Evolutionary conservation across 2,329 filamentous ascomycete genomes (phyloP), one percentile per base, ranked within the genome.

Genomic region (Sarocladium kiliense): DNA sequence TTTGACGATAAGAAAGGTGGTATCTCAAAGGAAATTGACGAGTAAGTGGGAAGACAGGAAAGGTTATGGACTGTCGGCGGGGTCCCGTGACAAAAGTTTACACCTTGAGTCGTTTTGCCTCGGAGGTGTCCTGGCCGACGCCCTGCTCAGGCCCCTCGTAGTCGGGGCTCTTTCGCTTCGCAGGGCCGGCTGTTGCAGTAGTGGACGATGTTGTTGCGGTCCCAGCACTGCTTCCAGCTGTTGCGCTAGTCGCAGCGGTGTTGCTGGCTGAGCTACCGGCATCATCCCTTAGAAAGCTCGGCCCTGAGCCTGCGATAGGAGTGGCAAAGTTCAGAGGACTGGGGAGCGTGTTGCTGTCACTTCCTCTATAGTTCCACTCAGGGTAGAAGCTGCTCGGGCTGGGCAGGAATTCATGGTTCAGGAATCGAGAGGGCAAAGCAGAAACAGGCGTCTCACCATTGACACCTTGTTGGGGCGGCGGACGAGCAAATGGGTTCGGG

Each of bases 281-380:
- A 67, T 86, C 83, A 19, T 86, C 82, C 56, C 82, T 73, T 54
- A 86, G 62, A 61, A 87, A 87, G 56, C 82, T 85, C 2, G 84
- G 84, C 2, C 84, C 84, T 1, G 77, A 79, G 1, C 77, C 80
- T 2, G 79, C 78, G 2, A 86, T 75, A 0, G 94, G 94, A 1
- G 94, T 97, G 32, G 90, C 88, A 70, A 97, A 97, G 58, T 92
- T 96, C 60, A 97, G 74, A 10, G 94, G 94, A 67, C 91, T 97
- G 0, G 92, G 92, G 50, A 97, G 77, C 61, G 95, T 94, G 64
- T 94, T 96, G 67, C 81, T 88, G 61, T 94, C 89, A 56, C 77
- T 70, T 68, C 84, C 68, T 68, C 85, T 67, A 68, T 89, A 91
- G 61, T 88, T 86, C 92, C 92, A 97, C 59, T 96, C 91, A 0